Evolutionary conservation across 176 grass and related monocot genomes (phyloP).

Genomic region (Oryza longistaminata): DNA sequence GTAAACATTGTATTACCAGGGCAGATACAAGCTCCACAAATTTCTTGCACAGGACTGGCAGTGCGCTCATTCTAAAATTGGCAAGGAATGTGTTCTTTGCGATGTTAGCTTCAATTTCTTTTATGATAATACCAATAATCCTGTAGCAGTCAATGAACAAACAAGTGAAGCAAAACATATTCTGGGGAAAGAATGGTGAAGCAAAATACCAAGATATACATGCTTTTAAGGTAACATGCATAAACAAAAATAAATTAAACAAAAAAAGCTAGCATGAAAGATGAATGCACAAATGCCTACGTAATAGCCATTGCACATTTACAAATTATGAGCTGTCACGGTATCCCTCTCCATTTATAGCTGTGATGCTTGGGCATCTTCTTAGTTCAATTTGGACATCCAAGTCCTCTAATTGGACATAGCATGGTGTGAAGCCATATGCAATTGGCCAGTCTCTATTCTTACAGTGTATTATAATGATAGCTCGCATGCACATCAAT

Average conservation of each 20-base stretch:
- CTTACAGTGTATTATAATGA: conserved; percentile 9
- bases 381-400: conserved; percentile 25
- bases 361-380: conserved; percentile 1
- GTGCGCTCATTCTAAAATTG: conserved; percentile 89
- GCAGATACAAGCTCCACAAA: conserved; percentile 88
- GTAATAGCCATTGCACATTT: conserved; percentile 8
- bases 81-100: conserved; percentile 84
- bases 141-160: conserved; percentile 51
- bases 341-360: conserved; percentile 23
- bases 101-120: conserved; percentile 92
- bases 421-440: neutral
- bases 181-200: conserved; percentile 3
- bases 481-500: neutral
- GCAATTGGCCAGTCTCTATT: neutral
- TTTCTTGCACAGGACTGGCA: conserved; percentile 83
- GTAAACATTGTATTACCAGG: conserved; percentile 65
- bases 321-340: conserved; percentile 22
- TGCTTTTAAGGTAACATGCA: conserved; percentile 11
- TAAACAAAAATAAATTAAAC: conserved; percentile 10
- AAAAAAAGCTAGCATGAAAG: conserved; percentile 26
- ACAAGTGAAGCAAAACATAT: conserved; percentile 19
- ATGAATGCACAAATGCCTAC: conserved; percentile 12
- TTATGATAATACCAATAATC: conserved; percentile 94
- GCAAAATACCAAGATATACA: conserved; percentile 23
- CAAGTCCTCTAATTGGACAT: conserved; percentile 17